phyloP scores from a whole-genome alignment of 2,329 filamentous ascomycete species.

The Alternaria arbusti region DNA sequence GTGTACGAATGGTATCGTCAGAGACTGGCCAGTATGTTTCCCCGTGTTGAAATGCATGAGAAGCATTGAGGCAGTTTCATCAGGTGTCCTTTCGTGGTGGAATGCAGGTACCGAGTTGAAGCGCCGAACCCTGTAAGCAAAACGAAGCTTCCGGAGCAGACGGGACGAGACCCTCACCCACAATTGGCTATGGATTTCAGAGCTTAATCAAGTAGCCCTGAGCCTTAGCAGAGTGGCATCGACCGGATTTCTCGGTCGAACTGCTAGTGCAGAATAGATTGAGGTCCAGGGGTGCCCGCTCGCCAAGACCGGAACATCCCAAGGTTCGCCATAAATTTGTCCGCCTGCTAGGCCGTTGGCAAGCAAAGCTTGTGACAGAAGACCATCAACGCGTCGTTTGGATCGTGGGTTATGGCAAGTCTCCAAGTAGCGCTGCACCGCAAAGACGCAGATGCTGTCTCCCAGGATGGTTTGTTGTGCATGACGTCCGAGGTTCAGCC shows the following conservation, averaged over 20 bases:
- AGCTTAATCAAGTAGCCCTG: constrained; percentile 24
- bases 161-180: constrained; percentile 43
- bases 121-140: constrained; percentile 8
- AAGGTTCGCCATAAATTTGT: constrained; percentile 4
- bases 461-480: constrained; percentile 5
- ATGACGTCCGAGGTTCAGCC: constrained; percentile 32
- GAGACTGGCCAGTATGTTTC: neutral
- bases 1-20: neutral
- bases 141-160: constrained; percentile 37
- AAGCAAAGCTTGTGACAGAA: neutral
- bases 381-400: neutral
- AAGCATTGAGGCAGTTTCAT: constrained; percentile 1
- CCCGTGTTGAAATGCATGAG: neutral
- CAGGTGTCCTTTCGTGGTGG: constrained; percentile 9
- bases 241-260: constrained; percentile 27
- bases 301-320: constrained; percentile 8
- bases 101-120: constrained; percentile 14
- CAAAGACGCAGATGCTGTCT: neutral
- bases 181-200: constrained; percentile 24
- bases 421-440: neutral
- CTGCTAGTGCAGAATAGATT: constrained; percentile 14
- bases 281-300: constrained; percentile 7
- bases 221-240: constrained; percentile 30
- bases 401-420: neutral
- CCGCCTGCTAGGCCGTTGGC: neutral